Evolutionary conservation across 2,329 filamentous ascomycete species (phyloP), one percentile per base, ranked within the genome.

Genomic region (Fusarium pseudoanthophilum): DNA sequence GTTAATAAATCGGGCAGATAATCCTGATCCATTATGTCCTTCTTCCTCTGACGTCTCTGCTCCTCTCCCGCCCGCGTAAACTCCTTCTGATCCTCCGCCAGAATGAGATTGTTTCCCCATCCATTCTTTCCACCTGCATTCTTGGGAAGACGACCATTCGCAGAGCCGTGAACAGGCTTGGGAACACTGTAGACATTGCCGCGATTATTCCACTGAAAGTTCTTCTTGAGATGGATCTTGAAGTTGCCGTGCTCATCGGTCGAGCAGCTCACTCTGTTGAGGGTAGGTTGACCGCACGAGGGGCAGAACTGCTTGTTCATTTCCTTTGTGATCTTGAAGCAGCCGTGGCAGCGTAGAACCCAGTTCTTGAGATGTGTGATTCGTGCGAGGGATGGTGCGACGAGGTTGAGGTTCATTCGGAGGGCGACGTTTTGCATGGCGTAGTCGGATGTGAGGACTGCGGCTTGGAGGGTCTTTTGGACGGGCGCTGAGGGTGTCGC

Each of bases 341-440:
- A 97, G 64, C 92, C 95, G 84, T 99, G 95, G 86, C 96, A 99
- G 48, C 96, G 92, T 64, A 97, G 88, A 8, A 98, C 91, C 87
- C 94, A 97, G 18, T 93, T 95, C 82, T 95, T 95, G 73, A 98
- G 88, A 67, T 93, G 91, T 42, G 91, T 92, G 80, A 99, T 94
- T 77, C 95, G 91, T 71, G 93, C 89, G 69, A 98, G 86, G 21
- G 90, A 88, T 1, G 93, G 89, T 1, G 95, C 95, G 66, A 98
- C 88, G 16, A 98, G 90, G 80, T 96, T 94, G 60, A 99, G 89
- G 84, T 98, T 97, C 86, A 98, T 97, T 76, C 97, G 94, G 9
- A 99, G 88, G 4, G 96, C 89, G 13, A 98, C 95, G 81, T 98
- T 98, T 84, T 98, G 95, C 94, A 99, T 97, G 62, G 96, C 95